These are phyloP conservation scores for Calonectria naviculata DNA, from an alignment of 2,329 filamentous ascomycete genomes.

Conservation along the genomic window DNA sequence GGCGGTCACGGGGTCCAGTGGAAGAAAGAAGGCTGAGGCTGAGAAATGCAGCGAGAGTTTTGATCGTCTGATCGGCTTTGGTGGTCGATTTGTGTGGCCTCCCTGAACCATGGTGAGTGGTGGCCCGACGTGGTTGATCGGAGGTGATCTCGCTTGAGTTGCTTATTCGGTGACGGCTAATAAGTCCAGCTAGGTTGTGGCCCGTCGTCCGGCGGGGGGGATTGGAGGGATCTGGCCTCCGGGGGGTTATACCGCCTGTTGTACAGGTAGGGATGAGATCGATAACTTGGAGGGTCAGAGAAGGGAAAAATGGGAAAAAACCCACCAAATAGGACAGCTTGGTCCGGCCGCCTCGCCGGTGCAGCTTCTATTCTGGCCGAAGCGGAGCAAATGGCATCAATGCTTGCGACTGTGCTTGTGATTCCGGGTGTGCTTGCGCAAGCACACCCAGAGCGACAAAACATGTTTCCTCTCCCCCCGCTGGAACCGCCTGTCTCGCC, in stretches of 20 bases:
- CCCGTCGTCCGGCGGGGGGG: background rate
- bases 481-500: background rate
- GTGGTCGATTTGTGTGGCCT: background rate
- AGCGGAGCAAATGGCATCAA: background rate
- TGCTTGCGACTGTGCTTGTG: background rate
- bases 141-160: conserved; percentile 3
- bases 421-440: background rate
- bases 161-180: background rate
- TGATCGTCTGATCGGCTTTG: background rate
- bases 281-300: background rate
- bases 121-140: background rate
- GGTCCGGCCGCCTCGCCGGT: background rate
- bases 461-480: background rate
- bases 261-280: conserved; percentile 2
- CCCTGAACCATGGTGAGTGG: background rate
- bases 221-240: background rate
- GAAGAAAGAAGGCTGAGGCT: background rate
- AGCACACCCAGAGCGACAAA: background rate
- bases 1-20: background rate
- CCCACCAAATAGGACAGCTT: background rate
- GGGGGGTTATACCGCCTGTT: background rate
- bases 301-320: background rate
- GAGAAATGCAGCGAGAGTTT: background rate
- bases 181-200: background rate
- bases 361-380: background rate